phyloP scores from a whole-genome alignment of 768 basidiomycete species.

The Tulasnella sp. region DNA sequence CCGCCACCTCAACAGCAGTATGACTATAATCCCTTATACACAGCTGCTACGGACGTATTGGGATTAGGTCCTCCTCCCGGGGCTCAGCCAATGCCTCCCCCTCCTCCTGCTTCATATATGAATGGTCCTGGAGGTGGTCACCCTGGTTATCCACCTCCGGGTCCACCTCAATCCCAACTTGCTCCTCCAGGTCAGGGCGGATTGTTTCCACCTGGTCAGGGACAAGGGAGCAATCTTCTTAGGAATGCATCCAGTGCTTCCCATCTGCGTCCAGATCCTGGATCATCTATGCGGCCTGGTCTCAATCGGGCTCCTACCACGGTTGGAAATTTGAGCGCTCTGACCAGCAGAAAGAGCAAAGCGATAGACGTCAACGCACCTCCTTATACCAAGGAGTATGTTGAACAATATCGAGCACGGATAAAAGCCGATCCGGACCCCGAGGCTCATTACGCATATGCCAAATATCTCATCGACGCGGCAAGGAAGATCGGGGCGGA shows the following conservation, averaged over 20 bases:
- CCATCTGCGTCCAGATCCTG: background rate
- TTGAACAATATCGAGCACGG: constrained; percentile 92
- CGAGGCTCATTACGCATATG: constrained; percentile 92
- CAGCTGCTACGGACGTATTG: constrained; percentile 67
- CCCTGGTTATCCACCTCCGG: constrained; percentile 18
- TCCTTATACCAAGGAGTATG: constrained; percentile 89
- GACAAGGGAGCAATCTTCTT: background rate
- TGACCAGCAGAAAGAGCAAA: constrained; percentile 38
- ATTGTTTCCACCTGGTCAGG: constrained; percentile 21
- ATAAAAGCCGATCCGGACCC: constrained; percentile 98
- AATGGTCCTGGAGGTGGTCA: constrained; percentile 24
- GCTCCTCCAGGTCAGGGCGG: constrained; percentile 10
- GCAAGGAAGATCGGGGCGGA: constrained; percentile 76
- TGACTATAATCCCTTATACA: constrained; percentile 49
- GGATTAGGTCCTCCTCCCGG: constrained; percentile 58
- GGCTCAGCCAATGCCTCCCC: constrained; percentile 17
- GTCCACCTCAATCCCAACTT: constrained; percentile 18
- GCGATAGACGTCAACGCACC: constrained; percentile 64
- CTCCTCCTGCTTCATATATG: constrained; percentile 24
- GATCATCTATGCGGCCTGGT: constrained; percentile 1
- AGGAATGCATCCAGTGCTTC: constrained; percentile 6
- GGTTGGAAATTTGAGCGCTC: background rate
- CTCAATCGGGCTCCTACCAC: constrained; percentile 10
- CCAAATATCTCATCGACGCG: constrained; percentile 98
- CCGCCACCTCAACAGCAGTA: constrained; percentile 11